These are phyloP conservation scores for Cubamyces lactineus DNA, from an alignment of 768 basidiomycete genomes.

Conservation along the genomic window DNA sequence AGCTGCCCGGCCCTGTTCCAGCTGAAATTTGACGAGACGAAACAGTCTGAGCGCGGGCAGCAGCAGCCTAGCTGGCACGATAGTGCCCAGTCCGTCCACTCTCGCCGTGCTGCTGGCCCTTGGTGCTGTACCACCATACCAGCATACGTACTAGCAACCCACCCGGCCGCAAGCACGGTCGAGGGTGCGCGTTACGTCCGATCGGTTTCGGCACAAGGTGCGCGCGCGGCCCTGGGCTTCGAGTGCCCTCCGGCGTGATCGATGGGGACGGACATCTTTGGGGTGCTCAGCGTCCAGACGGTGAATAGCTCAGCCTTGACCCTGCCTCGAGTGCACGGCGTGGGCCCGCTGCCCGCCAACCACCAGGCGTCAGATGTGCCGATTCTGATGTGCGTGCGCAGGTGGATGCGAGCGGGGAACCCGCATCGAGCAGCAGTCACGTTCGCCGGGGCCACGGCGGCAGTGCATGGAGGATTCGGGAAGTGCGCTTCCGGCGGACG, in stretches of 20 bases:
- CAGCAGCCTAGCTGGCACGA: too few species aligned
- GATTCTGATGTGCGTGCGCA: not conserved
- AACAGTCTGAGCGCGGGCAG: not conserved
- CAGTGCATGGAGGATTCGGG: too few species aligned
- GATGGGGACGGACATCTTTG: conserved; percentile 5
- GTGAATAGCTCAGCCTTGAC: not conserved
- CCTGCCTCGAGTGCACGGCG: conserved; percentile 13
- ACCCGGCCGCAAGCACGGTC: too few species aligned
- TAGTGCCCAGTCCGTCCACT: too few species aligned
- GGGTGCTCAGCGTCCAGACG: conserved; percentile 2
- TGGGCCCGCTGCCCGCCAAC: not conserved
- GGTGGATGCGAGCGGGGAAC: too few species aligned
- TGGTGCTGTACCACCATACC: too few species aligned
- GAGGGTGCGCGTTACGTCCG: not conserved
- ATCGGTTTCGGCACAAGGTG: conserved; percentile 7
- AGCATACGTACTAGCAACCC: too few species aligned
- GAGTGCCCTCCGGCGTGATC: not conserved
- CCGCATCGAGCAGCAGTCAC: too few species aligned
- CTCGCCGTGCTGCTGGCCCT: too few species aligned
- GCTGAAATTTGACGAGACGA: not conserved
- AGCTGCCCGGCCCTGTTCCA: not conserved
- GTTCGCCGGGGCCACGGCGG: too few species aligned
- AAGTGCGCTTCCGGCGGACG: not conserved
- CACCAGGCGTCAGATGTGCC: not conserved
- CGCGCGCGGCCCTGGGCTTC: conserved; percentile 2